Conservation (phyloP, 2,329 filamentous ascomycete species). For the Alternaria conjuncta region DNA sequence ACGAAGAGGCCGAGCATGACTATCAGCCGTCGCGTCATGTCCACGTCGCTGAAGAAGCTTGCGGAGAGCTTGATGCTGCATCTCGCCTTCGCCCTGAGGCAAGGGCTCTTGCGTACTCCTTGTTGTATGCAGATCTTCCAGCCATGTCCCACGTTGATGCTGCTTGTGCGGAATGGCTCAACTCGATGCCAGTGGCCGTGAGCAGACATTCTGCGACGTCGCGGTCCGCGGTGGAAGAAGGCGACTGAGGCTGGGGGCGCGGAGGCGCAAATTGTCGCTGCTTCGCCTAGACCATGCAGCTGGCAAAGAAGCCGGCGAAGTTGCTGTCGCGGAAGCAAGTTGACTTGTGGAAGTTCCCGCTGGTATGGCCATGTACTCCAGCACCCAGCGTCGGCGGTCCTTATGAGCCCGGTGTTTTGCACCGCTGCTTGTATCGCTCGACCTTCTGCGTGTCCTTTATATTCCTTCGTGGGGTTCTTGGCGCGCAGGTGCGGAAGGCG, state of each 20-base stretch:
- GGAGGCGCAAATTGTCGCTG: background rate
- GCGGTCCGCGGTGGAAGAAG: no score
- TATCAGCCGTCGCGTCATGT: rapidly evolving
- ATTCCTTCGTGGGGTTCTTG: background rate
- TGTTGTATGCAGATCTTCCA: rapidly evolving
- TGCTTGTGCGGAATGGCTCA: rapidly evolving
- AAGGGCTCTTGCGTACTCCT: no score
- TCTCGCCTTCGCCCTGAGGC: no score
- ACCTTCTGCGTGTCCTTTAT: background rate
- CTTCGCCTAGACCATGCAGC: background rate
- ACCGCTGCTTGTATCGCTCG: background rate
- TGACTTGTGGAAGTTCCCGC: no score
- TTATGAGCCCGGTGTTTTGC: rapidly evolving
- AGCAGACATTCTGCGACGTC: rapidly evolving
- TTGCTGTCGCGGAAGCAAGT: no score
- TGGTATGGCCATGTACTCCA: background rate
- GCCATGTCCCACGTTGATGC: background rate
- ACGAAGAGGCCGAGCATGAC: background rate
- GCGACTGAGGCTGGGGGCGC: no score
- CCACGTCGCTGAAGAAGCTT: no score
- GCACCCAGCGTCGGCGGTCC: background rate
- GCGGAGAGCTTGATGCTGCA: background rate
- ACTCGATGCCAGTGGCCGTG: background rate
- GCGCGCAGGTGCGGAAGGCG: background rate
- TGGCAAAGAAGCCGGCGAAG: background rate